Percentiles rank a stretch among this genome's conserved stretches.
Evolutionary conservation across 306 rosid species (phyloP).

Genomic region (Casuarina equisetifolia): DNA sequence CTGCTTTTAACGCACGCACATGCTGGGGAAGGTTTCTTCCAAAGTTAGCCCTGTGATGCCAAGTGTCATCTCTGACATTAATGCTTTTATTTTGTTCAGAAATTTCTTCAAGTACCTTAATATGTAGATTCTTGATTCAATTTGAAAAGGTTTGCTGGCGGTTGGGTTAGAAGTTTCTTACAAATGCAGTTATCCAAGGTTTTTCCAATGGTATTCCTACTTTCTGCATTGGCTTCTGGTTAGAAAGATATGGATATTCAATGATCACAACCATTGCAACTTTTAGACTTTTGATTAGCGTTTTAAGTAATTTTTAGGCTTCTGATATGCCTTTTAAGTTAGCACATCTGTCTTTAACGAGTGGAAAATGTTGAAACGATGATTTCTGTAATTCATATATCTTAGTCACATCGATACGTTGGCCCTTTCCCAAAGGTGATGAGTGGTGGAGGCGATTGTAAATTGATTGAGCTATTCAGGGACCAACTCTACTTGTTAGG

Average conservation of each 20-base stretch:
- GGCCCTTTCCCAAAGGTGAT: neutral
- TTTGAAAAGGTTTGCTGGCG: neutral
- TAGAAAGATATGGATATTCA: neutral
- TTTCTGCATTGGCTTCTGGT: neutral
- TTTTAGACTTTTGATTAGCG: neutral
- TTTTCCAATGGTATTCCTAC: neutral
- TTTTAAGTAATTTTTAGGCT: too few relatives aligned
- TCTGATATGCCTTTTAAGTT: too few relatives aligned
- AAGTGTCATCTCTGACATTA: neutral
- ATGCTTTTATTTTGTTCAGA: neutral
- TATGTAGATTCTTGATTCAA: neutral
- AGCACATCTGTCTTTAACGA: too few relatives aligned
- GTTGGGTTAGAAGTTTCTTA: neutral
- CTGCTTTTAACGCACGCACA: neutral
- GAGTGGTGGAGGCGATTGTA: conserved; percentile 23
- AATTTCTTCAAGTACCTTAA: neutral
- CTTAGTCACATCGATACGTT: neutral
- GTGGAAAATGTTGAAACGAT: neutral
- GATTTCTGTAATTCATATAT: neutral
- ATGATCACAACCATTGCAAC: neutral
- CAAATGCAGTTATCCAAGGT: neutral
- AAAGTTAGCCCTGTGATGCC: neutral
- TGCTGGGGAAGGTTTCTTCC: neutral
- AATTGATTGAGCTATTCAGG: conserved; percentile 39
- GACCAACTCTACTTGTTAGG: conserved; percentile 38